Base-by-base conservation (phyloP, 441 rosid species). In the Bruguiera hainesii region DNA sequence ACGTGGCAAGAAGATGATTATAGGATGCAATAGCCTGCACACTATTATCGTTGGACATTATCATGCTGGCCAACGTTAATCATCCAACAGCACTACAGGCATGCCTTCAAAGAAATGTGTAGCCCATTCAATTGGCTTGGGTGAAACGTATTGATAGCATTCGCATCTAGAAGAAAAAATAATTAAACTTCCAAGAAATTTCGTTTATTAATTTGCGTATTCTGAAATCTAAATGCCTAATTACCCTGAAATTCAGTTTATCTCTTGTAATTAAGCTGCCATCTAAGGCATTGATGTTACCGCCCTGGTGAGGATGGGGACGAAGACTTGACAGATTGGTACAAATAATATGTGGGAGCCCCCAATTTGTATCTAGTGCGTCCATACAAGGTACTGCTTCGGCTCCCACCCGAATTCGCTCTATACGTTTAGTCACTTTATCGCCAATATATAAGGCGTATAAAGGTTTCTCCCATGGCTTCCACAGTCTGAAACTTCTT, bases 321-420 rank as follows among this genome's bases (percentile, higher is more conserved):
- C 78, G 64, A 58, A 65, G 60, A 62, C 35, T 71, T 48, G 71
- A 73, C 75, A 59, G 73, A 70, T 71, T 71, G 75, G 76, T 57
- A 64, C 72, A 73, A 72, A 78, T 62, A 68, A 66, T 73, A 70
- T n/a, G 31, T 61, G 73, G 50, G 72, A 79, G 63, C 62, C 82
- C 53, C 65, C 65, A 64, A 62, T 58, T 28, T 35, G 7, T 26
- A 61, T 60, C 23, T 13, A 16, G 35, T 7, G 68, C 75, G 73
- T 53, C 77, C 77, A 65, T 69, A 16, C 58, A 33, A 39, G 33
- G 62, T 63, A 61, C 50, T 33, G 68, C 67, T 71, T 72, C 75
- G 13, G 67, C 78, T 70, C 81, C 75, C 66, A 78, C 80, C 85
- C 69, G 26, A 20, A 8, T 53, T 53, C 10, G 28, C 15, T 21